Evolutionary conservation across 2,329 filamentous ascomycete species (phyloP).

Genomic region (Elsinoe australis): DNA sequence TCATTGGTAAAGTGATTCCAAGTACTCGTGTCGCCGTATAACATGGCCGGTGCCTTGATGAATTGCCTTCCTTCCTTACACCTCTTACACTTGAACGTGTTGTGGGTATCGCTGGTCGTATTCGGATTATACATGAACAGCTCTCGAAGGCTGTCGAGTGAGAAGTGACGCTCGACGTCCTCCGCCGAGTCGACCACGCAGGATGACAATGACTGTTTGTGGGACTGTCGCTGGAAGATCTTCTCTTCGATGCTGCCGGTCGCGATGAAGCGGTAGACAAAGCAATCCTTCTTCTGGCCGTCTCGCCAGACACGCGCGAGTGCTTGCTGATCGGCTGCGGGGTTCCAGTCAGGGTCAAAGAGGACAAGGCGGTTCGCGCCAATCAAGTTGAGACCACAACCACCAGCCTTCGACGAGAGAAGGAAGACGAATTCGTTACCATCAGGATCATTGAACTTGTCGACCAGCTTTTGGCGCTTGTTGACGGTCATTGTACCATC

Average conservation of each 20-base stretch:
- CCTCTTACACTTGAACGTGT: conserved; percentile 96
- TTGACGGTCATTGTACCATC: conserved; percentile 97
- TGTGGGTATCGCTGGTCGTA: conserved; percentile 89
- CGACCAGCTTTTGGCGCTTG: conserved; percentile 93
- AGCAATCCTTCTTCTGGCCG: conserved; percentile 98
- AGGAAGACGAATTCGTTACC: conserved; percentile 89
- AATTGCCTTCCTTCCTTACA: conserved; percentile 75
- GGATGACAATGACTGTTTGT: conserved; percentile 93
- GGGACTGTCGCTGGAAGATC: conserved; percentile 96
- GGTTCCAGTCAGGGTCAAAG: conserved; percentile 94
- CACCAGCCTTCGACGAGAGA: conserved; percentile 93
- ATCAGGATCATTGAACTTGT: conserved; percentile 92
- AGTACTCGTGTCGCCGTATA: conserved; percentile 97
- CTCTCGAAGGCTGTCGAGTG: conserved; percentile 79
- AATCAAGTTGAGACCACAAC: conserved; percentile 91
- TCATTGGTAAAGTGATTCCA: conserved; percentile 97
- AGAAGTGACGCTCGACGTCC: conserved; percentile 95
- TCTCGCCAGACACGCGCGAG: conserved; percentile 97
- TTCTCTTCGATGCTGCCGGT: conserved; percentile 98
- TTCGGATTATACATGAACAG: conserved; percentile 84
- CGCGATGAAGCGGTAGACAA: conserved; percentile 98
- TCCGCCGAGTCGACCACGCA: conserved; percentile 95
- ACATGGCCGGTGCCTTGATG: conserved; percentile 85
- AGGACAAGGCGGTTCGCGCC: conserved; percentile 90
- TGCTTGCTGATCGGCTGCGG: conserved; percentile 93